Evolutionary conservation across 305 asterid species (phyloP), one percentile per base, ranked within the genome.

Genomic region (Rubia balearica): DNA sequence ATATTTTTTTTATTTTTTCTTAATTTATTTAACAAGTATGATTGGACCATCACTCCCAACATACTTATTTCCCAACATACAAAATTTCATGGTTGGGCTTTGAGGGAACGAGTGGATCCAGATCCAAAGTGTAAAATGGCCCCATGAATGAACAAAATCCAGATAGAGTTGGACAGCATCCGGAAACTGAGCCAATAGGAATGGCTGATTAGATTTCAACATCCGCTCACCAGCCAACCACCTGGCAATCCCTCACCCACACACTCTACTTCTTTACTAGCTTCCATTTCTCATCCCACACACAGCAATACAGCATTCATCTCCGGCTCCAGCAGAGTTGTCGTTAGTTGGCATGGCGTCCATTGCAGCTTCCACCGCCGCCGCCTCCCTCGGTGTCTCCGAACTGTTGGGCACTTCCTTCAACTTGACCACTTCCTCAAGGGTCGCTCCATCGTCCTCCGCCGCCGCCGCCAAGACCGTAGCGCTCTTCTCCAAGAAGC

Each of bases 371-470:
- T 81, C 85, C 19, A 68, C 84, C 30, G 83, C 85, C 12, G 77
- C 86, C 1, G 76, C 90, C 73, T 83, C 93, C 51, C 73, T 90
- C 6, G 91, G 95, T 65, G 87, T 87, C 67, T 86, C 96, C 51
- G 92, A 90, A 72, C 85, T 93, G 86, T 81, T 87, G 12, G 97
- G 96, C 11, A 90, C 85, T 73, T 84, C 86, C 7, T 84, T 90
- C 71, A 86, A 80, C 77, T 82, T 86, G 81, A 80, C 71, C 57
- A 81, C 76, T 42, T 79, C 85, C 19, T 71, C 93, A 16, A 76
- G 91, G 79, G 68, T 86, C 0, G 90, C 88, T 13, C 91, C 89
- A 0, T 21, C 88, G 33, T 83, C 95, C 1, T 86, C 95, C 2
- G 78, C 57, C 74, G 61, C 95, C 74, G 79, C 87, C 69, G 87